Base-by-base conservation (phyloP, 2,329 filamentous ascomycete species). In the Parascedosporium putredinis region DNA sequence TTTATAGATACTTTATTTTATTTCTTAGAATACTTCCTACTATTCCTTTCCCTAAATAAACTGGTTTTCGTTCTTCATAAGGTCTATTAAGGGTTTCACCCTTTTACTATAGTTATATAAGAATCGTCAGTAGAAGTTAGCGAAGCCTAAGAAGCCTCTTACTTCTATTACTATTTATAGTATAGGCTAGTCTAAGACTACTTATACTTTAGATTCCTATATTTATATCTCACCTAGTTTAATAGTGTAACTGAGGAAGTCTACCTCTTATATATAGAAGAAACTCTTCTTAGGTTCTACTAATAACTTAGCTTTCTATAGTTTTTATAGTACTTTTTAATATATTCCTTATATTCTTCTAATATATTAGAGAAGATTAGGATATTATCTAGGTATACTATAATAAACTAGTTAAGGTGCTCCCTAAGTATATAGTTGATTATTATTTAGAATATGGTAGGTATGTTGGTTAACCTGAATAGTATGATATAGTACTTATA, bases 401-500 rank as follows among this genome's bases (percentile, higher is more conserved):
- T 53, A 52, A 52, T 54, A 40, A 53, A 53, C n/a, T 31, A 42
- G 40, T 52, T 25, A 1, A 52, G 5, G 25, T 51, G 40, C 18
- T 40, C 27, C 31, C 16, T 20, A 38, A 47, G 27, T 20, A 47
- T 31, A 49, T 50, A 50, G 33, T 55, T 54, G 40, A 54, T 55
- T 50, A 54, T 54, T 36, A 22, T 38, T 40, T 54, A 52, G 36
- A 51, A 53, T 0, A 18, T 54, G 18, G 34, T 50, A 44, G 47
- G 20, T 34, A 48, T 51, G 48, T 54, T 53, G 45, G 46, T 55
- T 34, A 55, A 24, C 4, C n/a, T 48, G 45, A 53, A 54, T 25
- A 47, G 43, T 51, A 54, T 55, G 18, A 53, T 44, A 29, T 50
- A 29, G 45, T 54, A 57, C 27, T 57, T 50, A 52, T 50, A 57